phyloP scores from a whole-genome alignment of 2,329 filamentous ascomycete species.

The Epichloe sp. region DNA sequence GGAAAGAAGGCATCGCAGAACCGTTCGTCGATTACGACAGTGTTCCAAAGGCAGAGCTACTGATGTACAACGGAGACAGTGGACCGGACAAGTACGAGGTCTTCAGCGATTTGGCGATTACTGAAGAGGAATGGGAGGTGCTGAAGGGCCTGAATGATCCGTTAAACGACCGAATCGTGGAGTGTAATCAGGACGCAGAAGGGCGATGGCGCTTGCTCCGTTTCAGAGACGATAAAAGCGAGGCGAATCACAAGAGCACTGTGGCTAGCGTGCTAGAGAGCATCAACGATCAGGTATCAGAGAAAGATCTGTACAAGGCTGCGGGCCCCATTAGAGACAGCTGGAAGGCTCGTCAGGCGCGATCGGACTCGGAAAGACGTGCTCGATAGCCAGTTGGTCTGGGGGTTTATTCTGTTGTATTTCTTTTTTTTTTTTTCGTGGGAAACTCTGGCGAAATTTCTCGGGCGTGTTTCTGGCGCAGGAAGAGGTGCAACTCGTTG shows the following conservation, averaged over 20 bases:
- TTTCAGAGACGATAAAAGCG: conserved; percentile 83
- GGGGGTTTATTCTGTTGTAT: background rate
- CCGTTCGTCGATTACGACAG: conserved; percentile 68
- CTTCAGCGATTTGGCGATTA: conserved; percentile 57
- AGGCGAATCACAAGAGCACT: conserved; percentile 78
- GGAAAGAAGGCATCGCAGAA: conserved; percentile 49
- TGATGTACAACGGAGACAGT: conserved; percentile 51
- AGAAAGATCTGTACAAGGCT: conserved; percentile 62
- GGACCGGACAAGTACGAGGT: conserved; percentile 42
- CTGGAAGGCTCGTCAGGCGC: conserved; percentile 55
- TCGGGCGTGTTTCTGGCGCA: conserved; percentile 1
- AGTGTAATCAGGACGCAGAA: conserved; percentile 69
- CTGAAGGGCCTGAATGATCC: conserved; percentile 63
- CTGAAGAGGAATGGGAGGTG: conserved; percentile 67
- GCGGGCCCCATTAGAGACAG: conserved; percentile 61
- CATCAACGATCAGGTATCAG: conserved; percentile 72
- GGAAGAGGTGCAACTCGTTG: background rate
- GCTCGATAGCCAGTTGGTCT: conserved; percentile 2
- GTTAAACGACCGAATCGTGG: conserved; percentile 77
- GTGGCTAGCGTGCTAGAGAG: conserved; percentile 80
- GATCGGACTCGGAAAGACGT: conserved; percentile 15
- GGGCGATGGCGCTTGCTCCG: conserved; percentile 76
- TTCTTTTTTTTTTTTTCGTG: background rate
- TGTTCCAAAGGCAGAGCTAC: conserved; percentile 59
- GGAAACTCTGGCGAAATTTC: background rate